Base-by-base conservation (phyloP, 495 filamentous ascomycete genomes). In the Penicillium pancosmium region DNA sequence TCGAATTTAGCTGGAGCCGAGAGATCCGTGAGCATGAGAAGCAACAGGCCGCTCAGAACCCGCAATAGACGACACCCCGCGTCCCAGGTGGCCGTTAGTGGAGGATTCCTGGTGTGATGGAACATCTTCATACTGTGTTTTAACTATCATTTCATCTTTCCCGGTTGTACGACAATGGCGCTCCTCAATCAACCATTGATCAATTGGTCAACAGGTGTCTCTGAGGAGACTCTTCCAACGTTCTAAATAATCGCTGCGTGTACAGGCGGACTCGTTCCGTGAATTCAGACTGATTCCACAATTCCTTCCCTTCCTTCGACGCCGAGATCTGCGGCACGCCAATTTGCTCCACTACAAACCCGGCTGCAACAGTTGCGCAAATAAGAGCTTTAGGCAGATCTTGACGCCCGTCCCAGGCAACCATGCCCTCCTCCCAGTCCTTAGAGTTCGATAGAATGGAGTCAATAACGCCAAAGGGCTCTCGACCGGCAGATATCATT, bases 331-430 rank as follows among this genome's bases (percentile, higher is more conserved):
- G 73, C 21, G 94, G 94, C 61, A 93, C 84, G 0, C 94, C 93
- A 57, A 94, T 86, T 66, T 98, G 93, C 73, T 98, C 93, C 61
- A 98, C 94, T 10, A 91, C 91, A 70, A 97, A 94, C 55, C 93
- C 91, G 0, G 94, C 93, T 4, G 91, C 89, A 12, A 98, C 85
- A n/a, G 83, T 88, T 5, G 88, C 94, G 82, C 86, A 89, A 0
- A 85, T 80, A 11, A 90, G 86, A 5, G 92, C 92, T 64, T 88
- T 81, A 35, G 87, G 82, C 16, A 93, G 70, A 50, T 70, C 70
- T 55, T 79, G 80, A 36, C 64, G 59, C 36, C 59, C 52, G 8
- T 62, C 70, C 65, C 68, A 73, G 21, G 44, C 61, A 6, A 63
- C 27, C 46, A 68, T 56, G 25, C 65, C 70, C 46, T 66, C 60